Base-by-base conservation (phyloP, 2,329 filamentous ascomycete genomes). In the Talaromyces piceae region DNA sequence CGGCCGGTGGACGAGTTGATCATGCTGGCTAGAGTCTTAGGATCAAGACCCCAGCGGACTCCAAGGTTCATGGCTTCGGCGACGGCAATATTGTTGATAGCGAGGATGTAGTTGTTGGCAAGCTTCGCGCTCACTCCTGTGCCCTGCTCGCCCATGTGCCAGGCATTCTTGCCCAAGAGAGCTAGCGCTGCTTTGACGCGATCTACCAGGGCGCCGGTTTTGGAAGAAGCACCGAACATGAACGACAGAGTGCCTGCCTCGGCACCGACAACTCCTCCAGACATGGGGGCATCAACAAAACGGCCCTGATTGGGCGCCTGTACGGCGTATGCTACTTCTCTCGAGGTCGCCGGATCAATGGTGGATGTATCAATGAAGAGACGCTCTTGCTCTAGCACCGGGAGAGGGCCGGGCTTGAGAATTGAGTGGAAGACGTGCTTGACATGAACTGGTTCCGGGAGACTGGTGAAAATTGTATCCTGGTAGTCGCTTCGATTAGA, bases 261-360 rank as follows among this genome's bases (percentile, higher is more conserved):
- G 9, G 93, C 93, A 41, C 91, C 93, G 4, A 97, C 89, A 0
- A 96, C 91, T 47, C 93, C 93, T 45, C 93, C 93, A 0, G 91
- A 97, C 86, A 98, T 95, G 41, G 93, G 93, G 3, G 93, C 91
- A 66, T 98, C 93, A 53, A 96, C 84, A 63, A 97, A 96, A 48
- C 77, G 78, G 49, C 88, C 88, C 64, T 86, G 80, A 1, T 80
- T 76, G 1, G 82, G 81, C 4, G 79, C 79, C 52, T 76, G 79
- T 1, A 94, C 84, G 22, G 79, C 77, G 54, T 82, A 76, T 20
- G 90, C 89, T 4, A 97, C 85, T 58, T 83, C 79, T 33, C 82
- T 82, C 1, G 91, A 96, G 2, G 90, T 88, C 27, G 83, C 82
- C 0, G 91, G 90, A 69, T 97, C 93, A 64, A 98, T 97, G 13